Evolutionary conservation across 306 rosid species (phyloP).

Genomic region (Sindora glabra): DNA sequence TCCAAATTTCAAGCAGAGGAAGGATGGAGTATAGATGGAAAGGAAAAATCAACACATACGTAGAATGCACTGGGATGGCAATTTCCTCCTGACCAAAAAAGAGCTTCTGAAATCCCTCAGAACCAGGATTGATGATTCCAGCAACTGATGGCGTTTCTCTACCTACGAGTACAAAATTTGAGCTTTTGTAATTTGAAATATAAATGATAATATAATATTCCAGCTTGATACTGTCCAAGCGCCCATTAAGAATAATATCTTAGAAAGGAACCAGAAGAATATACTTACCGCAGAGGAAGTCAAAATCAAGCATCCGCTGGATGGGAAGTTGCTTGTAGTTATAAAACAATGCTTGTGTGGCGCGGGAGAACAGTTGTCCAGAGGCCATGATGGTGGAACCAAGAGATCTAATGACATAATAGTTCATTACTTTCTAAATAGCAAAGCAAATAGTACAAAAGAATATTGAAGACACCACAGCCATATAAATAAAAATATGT

Average conservation of each 20-base stretch:
- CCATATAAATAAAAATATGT: background rate
- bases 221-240: background rate
- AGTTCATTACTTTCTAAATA: slow-evolving; percentile 9
- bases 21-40: slow-evolving; percentile 3
- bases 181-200: slow-evolving; percentile 5
- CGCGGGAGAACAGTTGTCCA: slow-evolving; percentile 88
- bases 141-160: slow-evolving; percentile 99
- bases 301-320: slow-evolving; percentile 99
- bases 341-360: slow-evolving; percentile 90
- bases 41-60: slow-evolving; percentile 33
- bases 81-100: slow-evolving; percentile 98
- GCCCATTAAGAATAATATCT: background rate
- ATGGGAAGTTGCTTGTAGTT: slow-evolving; percentile 97
- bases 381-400: slow-evolving; percentile 63
- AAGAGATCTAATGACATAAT: slow-evolving; percentile 34
- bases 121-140: slow-evolving; percentile 92
- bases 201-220: background rate
- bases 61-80: slow-evolving; percentile 92
- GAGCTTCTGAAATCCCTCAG: slow-evolving; percentile 97
- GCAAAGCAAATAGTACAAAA: background rate
- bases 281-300: slow-evolving; percentile 89
- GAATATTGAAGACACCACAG: background rate
- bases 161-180: slow-evolving; percentile 39
- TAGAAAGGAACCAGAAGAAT: background rate
- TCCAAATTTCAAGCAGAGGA: background rate